Percentiles rank a stretch among this genome's conserved stretches.
These are phyloP conservation scores for Cladosporium sp. DNA, from an alignment of 2,329 filamentous ascomycete species.

Conservation along the genomic window DNA sequence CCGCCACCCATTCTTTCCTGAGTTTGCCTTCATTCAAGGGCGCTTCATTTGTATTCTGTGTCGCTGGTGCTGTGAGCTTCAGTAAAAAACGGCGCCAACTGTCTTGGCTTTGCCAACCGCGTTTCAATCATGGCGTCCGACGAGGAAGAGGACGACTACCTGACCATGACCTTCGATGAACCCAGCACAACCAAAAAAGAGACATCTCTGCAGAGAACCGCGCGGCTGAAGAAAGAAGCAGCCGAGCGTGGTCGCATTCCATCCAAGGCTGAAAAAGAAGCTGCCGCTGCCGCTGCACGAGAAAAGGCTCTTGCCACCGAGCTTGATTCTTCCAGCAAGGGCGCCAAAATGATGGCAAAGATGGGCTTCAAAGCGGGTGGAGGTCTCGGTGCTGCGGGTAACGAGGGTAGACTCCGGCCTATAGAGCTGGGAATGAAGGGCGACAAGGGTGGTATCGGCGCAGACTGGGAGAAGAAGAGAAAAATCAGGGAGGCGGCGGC, in stretches of 20 bases:
- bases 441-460: conserved; percentile 73
- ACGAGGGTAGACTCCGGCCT: conserved; percentile 56
- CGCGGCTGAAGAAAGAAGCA: conserved; percentile 50
- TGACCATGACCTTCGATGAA: conserved; percentile 87
- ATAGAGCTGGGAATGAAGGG: conserved; percentile 72
- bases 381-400: conserved; percentile 60
- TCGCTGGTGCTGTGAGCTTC: too few relatives aligned
- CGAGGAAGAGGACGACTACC: conserved; percentile 89
- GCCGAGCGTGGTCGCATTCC: conserved; percentile 58
- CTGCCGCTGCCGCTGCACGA: conserved; percentile 63
- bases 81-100: too few relatives aligned
- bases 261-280: conserved; percentile 77
- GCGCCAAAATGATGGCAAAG: conserved; percentile 92
- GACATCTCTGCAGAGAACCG: conserved; percentile 56
- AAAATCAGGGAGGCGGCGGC: conserved; percentile 55
- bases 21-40: too few relatives aligned
- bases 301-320: conserved; percentile 71
- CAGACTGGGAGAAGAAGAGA: conserved; percentile 77
- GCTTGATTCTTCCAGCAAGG: conserved; percentile 58
- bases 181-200: conserved; percentile 47
- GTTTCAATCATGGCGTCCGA: conserved; percentile 1
- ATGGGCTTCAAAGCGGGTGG: conserved; percentile 81
- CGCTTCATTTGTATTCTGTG: too few relatives aligned
- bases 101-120: too few relatives aligned
- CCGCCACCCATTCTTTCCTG: too few relatives aligned